Evolutionary conservation across 805 yeast genomes (phyloP).

Genomic region (Cyberlindnera nakhonratchasimensis): DNA sequence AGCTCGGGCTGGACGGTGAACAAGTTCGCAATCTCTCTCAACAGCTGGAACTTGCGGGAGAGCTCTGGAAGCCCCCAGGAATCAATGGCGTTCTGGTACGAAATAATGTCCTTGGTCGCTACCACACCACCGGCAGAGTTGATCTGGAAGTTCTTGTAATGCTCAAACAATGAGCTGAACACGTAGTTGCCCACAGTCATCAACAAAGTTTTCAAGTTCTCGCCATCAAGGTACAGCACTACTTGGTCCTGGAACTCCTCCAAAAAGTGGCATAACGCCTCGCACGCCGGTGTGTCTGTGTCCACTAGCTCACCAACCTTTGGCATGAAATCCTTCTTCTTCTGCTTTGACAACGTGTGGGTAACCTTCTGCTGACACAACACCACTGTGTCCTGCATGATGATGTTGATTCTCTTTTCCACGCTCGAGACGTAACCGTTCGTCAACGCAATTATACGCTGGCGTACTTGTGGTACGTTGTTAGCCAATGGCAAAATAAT

Average conservation of each 20-base stretch:
- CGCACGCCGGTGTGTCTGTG: constrained; percentile 72
- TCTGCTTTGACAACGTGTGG: constrained; percentile 58
- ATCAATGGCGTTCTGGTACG: constrained; percentile 66
- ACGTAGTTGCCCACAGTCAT: constrained; percentile 55
- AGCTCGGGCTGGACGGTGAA: constrained; percentile 83
- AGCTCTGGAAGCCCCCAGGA: constrained; percentile 62
- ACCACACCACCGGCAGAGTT: constrained; percentile 80
- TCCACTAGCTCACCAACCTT: constrained; percentile 35
- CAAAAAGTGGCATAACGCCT: constrained; percentile 54
- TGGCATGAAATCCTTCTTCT: constrained; percentile 66
- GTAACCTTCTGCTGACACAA: constrained; percentile 49
- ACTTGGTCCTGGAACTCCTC: constrained; percentile 39
- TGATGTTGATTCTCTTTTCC: constrained; percentile 62
- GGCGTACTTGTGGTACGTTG: constrained; percentile 53
- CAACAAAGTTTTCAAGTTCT: constrained; percentile 50
- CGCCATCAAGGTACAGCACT: constrained; percentile 36
- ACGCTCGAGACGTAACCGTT: constrained; percentile 57
- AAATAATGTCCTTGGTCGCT: constrained; percentile 76
- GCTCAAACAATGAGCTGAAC: constrained; percentile 58
- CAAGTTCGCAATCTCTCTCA: constrained; percentile 79
- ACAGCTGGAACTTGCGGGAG: constrained; percentile 59
- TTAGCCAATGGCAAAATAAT: constrained; percentile 73
- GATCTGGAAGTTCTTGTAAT: constrained; percentile 71
- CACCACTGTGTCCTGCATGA: constrained; percentile 56
- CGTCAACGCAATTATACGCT: constrained; percentile 55